Base-by-base conservation (phyloP, 164 flowering plant genomes). In the Piper longum region DNA sequence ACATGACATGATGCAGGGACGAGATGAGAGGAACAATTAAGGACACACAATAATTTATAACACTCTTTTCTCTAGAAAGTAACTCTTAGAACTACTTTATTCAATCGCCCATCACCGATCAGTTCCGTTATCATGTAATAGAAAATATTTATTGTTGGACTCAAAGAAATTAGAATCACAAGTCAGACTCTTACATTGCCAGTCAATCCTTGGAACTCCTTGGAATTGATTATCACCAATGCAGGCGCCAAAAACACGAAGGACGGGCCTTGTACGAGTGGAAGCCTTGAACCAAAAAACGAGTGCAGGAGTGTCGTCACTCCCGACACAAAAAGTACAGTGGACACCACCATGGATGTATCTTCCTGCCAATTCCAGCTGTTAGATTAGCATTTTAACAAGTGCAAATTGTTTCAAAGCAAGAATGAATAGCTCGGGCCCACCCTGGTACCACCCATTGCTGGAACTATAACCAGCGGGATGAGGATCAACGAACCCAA, bases 401-500 rank as follows among this genome's bases (percentile, higher is more conserved):
- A 60, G 9, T 40, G 48, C 62, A 14, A 59, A 9, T 26, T 59
- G n/a, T 1, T 60, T 19, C 63, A 56, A 55, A 40, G 18, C 63
- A 36, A 57, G 59, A 18, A 62, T 63, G 58, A 67, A 92, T 41
- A 26, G 36, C 36, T 26, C 36, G 2, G 36, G 36, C 36, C 36
- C 73, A 93, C 99, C 65, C 78, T 75, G 65, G 69, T 72, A 65
- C 99, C 99, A 57, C 99, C 99, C 99, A 93, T 93, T 59, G 93
- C 96, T 13, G 99, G 99, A 69, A 88, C 96, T 59, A 93, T 88
- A 54, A 93, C 97, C 0, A 93, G 88, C 4, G 99, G 99, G 71
- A 86, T 81, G 7, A 93, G 91, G 70, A 93, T 77, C 76, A 93
- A 71, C 44, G 99, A 93, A 54, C 96, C 97, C 81, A 93, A 66